Percentiles rank a stretch among this genome's conserved stretches.
Conservation (phyloP, 2,329 filamentous ascomycete species). For the Colletotrichum sp. region DNA sequence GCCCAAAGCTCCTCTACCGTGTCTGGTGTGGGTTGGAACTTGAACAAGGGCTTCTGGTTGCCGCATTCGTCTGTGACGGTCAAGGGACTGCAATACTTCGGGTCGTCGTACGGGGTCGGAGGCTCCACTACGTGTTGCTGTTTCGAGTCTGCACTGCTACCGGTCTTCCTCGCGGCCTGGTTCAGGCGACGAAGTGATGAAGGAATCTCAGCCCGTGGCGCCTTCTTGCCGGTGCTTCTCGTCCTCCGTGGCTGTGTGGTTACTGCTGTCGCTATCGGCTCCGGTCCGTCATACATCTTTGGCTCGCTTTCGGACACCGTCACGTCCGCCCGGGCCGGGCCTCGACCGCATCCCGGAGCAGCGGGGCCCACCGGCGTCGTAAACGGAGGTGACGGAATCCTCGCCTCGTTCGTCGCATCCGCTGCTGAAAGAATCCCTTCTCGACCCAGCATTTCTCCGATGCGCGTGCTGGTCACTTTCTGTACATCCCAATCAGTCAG, state of each 20-base stretch:
- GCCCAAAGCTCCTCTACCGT: slow-evolving; percentile 20
- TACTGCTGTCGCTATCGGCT: not conserved
- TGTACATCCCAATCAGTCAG: not conserved
- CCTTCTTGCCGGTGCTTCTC: slow-evolving; percentile 3
- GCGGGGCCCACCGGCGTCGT: not conserved
- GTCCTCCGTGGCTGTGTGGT: not conserved
- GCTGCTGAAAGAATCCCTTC: not conserved
- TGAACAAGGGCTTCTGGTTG: not conserved
- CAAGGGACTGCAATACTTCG: slow-evolving; percentile 10
- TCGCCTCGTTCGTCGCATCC: too few species aligned
- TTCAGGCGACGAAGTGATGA: not conserved
- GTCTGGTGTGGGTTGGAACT: not conserved
- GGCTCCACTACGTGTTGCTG: not conserved
- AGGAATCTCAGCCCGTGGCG: not conserved
- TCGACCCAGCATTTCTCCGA: not conserved
- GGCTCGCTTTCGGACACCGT: not conserved
- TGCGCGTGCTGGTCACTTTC: not conserved
- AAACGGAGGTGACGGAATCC: not conserved
- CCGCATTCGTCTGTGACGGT: not conserved
- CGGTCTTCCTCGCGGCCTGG: not conserved
- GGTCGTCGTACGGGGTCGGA: not conserved
- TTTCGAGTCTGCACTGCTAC: not conserved
- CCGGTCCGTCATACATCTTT: rapidly evolving
- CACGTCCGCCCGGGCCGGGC: not conserved
- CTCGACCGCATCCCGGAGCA: not conserved